Conservation (phyloP, 2,329 filamentous ascomycete genomes). For the Cadophora malorum region DNA sequence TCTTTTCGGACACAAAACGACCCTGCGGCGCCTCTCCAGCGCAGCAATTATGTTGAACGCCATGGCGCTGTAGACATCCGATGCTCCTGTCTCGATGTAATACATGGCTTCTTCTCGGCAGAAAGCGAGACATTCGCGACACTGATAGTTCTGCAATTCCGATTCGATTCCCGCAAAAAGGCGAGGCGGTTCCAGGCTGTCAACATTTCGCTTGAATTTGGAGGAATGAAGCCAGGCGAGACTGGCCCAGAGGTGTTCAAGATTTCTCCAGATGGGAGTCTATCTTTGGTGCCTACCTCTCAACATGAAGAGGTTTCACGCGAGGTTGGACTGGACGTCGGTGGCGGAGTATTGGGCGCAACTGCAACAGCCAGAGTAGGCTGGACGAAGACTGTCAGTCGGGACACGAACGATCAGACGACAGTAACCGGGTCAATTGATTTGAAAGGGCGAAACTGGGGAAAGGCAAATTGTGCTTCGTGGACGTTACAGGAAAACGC, state of each 20-base stretch:
- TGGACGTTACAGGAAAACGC: constrained; percentile 43
- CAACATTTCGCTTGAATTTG: constrained; percentile 37
- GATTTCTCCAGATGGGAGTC: constrained; percentile 15
- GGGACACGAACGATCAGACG: constrained; percentile 14
- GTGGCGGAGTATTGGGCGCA: constrained; percentile 8
- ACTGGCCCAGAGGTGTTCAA: constrained; percentile 27
- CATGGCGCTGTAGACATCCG: constrained; percentile 41
- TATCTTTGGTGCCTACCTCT: constrained; percentile 17
- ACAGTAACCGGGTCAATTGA: constrained; percentile 36
- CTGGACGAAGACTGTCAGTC: constrained; percentile 14
- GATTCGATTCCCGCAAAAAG: constrained; percentile 39
- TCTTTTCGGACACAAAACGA: constrained; percentile 22
- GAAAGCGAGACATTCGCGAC: constrained; percentile 37
- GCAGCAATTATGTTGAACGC: constrained; percentile 35
- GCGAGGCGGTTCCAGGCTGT: constrained; percentile 39
- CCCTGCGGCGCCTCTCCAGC: constrained; percentile 29
- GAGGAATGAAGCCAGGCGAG: constrained; percentile 11
- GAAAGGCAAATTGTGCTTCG: constrained; percentile 32
- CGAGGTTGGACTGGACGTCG: not conserved
- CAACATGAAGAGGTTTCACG: constrained; percentile 19
- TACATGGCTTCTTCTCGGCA: constrained; percentile 38
- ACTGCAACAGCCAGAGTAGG: constrained; percentile 13
- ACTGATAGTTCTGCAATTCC: constrained; percentile 40
- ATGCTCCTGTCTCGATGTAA: constrained; percentile 40
- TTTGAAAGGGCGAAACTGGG: constrained; percentile 33